These are phyloP conservation scores for Primulina tabacum DNA, from an alignment of 257 asterid genomes.

Conservation along the genomic window DNA sequence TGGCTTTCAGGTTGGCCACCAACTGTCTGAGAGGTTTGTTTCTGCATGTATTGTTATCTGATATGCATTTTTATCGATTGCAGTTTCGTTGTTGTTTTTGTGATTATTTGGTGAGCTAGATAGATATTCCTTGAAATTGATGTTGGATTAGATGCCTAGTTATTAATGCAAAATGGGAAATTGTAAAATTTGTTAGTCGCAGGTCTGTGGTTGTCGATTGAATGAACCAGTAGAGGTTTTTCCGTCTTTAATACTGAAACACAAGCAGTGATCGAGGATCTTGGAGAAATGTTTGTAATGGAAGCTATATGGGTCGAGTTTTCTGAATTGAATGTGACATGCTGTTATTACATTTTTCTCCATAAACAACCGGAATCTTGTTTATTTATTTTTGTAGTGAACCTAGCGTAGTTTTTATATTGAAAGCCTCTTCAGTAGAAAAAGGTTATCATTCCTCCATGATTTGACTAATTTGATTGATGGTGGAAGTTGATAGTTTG, in stretches of 20 bases:
- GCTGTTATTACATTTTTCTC: too few species aligned
- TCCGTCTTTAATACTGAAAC: not conserved
- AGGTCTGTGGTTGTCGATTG: not conserved
- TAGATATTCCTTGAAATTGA: not conserved
- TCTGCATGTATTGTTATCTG: not conserved
- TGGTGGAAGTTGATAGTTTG: not conserved
- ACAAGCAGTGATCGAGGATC: not conserved
- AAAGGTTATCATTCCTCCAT: not conserved
- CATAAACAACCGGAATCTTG: too few species aligned
- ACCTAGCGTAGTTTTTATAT: not conserved
- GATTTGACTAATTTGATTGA: not conserved
- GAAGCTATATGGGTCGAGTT: not conserved
- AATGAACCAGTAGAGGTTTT: not conserved
- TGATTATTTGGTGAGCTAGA: not conserved
- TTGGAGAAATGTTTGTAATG: not conserved
- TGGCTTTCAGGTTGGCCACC: slow-evolving; percentile 96
- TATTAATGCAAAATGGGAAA: not conserved
- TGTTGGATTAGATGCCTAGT: not conserved
- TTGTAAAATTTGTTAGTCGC: not conserved
- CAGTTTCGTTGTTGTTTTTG: too few species aligned
- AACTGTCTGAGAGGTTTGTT: slow-evolving; percentile 71
- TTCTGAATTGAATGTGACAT: not conserved
- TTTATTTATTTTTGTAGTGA: not conserved
- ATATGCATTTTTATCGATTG: too few species aligned
- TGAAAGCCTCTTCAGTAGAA: not conserved